Evolutionary conservation across 148 eudicot species (phyloP).

Genomic region (Cornus florida): DNA sequence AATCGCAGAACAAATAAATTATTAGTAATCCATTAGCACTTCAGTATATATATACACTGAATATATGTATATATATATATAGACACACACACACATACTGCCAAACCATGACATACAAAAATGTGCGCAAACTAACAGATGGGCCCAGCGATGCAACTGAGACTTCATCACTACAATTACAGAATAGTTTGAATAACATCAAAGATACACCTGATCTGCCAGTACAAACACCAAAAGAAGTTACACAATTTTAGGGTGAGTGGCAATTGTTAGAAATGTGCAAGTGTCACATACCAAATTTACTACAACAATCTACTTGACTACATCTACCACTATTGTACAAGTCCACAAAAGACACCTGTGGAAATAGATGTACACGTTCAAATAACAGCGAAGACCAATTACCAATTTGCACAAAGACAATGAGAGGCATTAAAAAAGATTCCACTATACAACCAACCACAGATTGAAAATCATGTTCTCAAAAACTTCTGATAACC

Average conservation of each 20-base stretch:
- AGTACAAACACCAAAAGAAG: neutral
- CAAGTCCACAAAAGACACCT: neutral
- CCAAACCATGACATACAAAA: too few relatives aligned
- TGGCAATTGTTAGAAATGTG: neutral
- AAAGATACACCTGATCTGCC: too few relatives aligned
- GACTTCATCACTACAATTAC: neutral
- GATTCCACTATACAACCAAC: neutral
- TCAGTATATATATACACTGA: too few relatives aligned
- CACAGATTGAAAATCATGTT: neutral
- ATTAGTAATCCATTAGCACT: too few relatives aligned
- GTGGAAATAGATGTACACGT: neutral
- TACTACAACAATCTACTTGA: too few relatives aligned
- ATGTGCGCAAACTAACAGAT: neutral
- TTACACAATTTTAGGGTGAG: neutral
- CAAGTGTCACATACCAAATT: neutral
- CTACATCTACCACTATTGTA: neutral
- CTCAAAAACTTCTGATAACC: too few relatives aligned
- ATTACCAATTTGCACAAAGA: too few relatives aligned
- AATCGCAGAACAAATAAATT: too few relatives aligned
- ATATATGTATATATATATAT: too few relatives aligned
- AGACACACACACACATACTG: too few relatives aligned
- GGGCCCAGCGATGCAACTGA: neutral
- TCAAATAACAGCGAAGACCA: neutral
- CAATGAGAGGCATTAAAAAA: neutral
- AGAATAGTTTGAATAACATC: neutral